Evolutionary conservation across 2,329 filamentous ascomycete genomes (phyloP), one percentile per base, ranked within the genome.

Genomic region (Alternaria brassicicola): DNA sequence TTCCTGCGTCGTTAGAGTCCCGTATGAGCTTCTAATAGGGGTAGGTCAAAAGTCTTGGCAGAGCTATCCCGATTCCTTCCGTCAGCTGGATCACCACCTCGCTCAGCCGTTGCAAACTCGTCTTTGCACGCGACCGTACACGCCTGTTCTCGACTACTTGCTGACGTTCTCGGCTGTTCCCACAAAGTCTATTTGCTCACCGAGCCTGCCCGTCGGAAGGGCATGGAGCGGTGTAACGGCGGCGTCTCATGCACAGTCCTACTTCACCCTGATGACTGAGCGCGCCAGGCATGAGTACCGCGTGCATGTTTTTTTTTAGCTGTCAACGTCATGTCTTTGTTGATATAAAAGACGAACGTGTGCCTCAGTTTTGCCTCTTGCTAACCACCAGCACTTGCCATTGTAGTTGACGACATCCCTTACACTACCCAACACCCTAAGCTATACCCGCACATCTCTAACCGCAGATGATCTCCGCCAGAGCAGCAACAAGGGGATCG

Each of bases 401-500:
- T 51, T 45, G 52, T 36, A 62, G 12, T 38, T 54, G 39, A 57
- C 28, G 43, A 38, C 38, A 50, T 12, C 31, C 6, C 28, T 49
- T 5, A 19, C 41, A 23, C 42, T 51, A 43, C 45, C 47, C 50
- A 60, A 47, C 51, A 25, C 39, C 28, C 19, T 48, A 38, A 51
- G 39, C 26, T 38, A 60, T 26, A 66, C 28, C 59, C 15, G 45
- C 45, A 39, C 30, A 38, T 55, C 47, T 55, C 43, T 42, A 48
- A 54, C 45, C 58, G 64, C 46, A 56, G 42, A 76, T 76, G 72
- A 70, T 76, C 51, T 67, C 70, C 3, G 65, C 68, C 31, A 67
- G 61, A 61, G 53, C 56, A 57, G 60, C 67, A 52, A 61, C 66
- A 50, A 55, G 66, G 41, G 61, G 69, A 51, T 62, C 74, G 42